These are phyloP conservation scores for Hydnomerulius pinastri DNA, from an alignment of 768 basidiomycete genomes.

Conservation along the genomic window DNA sequence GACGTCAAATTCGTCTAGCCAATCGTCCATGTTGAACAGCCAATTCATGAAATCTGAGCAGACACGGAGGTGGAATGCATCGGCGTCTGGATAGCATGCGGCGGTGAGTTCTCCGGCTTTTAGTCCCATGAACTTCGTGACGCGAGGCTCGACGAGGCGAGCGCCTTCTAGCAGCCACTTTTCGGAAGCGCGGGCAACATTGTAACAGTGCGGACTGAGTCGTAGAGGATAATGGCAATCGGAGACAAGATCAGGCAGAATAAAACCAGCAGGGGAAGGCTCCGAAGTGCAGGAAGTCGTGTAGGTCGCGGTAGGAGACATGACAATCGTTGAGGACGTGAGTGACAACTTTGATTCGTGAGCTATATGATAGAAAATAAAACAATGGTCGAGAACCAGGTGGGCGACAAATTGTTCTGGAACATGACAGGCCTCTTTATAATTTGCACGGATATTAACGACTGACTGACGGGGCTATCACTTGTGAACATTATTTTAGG, in stretches of 20 bases:
- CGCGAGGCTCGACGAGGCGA: slow-evolving; percentile 31
- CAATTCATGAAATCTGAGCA: slow-evolving; percentile 67
- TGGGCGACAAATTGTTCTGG: slow-evolving; percentile 14
- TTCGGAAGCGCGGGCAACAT: slow-evolving; percentile 39
- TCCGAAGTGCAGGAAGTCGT: slow-evolving; percentile 4
- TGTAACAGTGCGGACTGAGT: slow-evolving; percentile 34
- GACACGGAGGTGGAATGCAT: slow-evolving; percentile 59
- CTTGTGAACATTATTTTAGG: slow-evolving; percentile 2
- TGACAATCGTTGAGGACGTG: slow-evolving; percentile 5
- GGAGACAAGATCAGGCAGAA: slow-evolving; percentile 44
- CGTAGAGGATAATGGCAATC: slow-evolving; percentile 40
- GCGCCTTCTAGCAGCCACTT: slow-evolving; percentile 34
- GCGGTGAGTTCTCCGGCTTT: slow-evolving; percentile 70
- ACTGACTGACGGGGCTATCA: slow-evolving; percentile 1
- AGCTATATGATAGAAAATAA: slow-evolving; percentile 16
- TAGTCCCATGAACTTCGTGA: slow-evolving; percentile 50
- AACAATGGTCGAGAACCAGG: slow-evolving; percentile 10
- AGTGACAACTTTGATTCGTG: background rate
- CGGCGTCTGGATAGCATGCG: slow-evolving; percentile 58
- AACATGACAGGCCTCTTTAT: slow-evolving; percentile 28
- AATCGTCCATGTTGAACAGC: slow-evolving; percentile 44
- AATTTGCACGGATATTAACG: slow-evolving; percentile 13
- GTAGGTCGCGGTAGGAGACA: slow-evolving; percentile 29
- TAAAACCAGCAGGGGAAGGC: slow-evolving; percentile 25
- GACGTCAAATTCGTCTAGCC: slow-evolving; percentile 42